A percentile compares a stretch with the other conserved stretches of the same genome.
These are phyloP conservation scores for Kodamaea neixiangensis DNA, from an alignment of 805 yeast genomes.

Conservation along the genomic window DNA sequence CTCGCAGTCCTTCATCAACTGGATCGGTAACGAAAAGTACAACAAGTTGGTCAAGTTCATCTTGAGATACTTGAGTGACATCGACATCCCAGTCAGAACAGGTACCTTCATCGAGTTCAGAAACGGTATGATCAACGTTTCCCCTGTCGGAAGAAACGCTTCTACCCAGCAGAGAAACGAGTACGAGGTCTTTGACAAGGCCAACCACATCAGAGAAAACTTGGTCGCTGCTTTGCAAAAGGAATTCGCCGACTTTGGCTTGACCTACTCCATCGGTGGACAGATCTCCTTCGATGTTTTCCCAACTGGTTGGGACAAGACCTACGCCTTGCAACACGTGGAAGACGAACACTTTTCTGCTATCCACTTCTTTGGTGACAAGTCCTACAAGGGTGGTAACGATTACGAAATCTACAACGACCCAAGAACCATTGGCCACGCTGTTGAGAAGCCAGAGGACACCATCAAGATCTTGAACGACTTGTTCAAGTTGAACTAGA, in stretches of 20 bases:
- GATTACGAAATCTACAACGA: slow-evolving; percentile 96
- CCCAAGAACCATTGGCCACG: slow-evolving; percentile 91
- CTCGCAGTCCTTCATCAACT: slow-evolving; percentile 88
- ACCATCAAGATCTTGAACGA: slow-evolving; percentile 85
- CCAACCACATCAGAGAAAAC: slow-evolving; percentile 76
- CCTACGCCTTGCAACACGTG: slow-evolving; percentile 94
- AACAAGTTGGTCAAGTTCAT: slow-evolving; percentile 84
- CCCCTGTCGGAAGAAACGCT: slow-evolving; percentile 99
- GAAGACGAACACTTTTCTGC: slow-evolving; percentile 78
- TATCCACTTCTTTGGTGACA: slow-evolving; percentile 98
- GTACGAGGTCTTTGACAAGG: slow-evolving; percentile 81
- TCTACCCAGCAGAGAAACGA: slow-evolving; percentile 91
- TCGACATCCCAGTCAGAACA: slow-evolving; percentile 95
- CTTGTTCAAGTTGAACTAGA: slow-evolving; percentile 55
- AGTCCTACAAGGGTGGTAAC: slow-evolving; percentile 95
- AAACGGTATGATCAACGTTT: slow-evolving; percentile 98
- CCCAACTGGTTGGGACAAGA: slow-evolving; percentile 99
- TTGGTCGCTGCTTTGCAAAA: slow-evolving; percentile 83
- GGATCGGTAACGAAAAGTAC: slow-evolving; percentile 96
- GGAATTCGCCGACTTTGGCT: slow-evolving; percentile 77
- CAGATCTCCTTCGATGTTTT: slow-evolving; percentile 98
- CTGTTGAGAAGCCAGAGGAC: slow-evolving; percentile 87
- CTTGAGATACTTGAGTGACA: slow-evolving; percentile 76
- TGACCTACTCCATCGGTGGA: slow-evolving; percentile 98
- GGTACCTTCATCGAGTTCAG: slow-evolving; percentile 99